Conservation (phyloP, 139 green algal genomes). For the Tetradesmus obliquus region DNA sequence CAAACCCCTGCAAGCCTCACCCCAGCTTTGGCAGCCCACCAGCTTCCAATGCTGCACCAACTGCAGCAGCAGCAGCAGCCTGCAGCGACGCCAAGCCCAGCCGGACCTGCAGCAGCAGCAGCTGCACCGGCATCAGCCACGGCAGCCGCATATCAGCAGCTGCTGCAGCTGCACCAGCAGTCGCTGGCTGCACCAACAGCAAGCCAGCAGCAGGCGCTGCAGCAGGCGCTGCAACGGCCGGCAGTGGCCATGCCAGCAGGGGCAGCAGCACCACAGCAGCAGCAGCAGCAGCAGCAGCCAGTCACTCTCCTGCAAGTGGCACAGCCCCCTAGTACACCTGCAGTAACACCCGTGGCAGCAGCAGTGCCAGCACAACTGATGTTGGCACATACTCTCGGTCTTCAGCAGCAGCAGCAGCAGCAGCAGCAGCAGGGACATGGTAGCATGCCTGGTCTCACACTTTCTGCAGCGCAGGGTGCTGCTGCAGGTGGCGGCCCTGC, state of each 20-base stretch:
- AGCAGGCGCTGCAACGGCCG: neutral
- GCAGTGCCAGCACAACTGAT: neutral
- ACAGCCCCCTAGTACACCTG: no score
- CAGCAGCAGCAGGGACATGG: neutral
- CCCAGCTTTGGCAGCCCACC: neutral
- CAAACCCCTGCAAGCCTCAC: neutral
- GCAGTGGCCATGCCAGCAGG: neutral
- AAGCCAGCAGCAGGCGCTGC: neutral
- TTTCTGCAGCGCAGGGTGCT: neutral
- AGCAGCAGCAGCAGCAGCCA: neutral
- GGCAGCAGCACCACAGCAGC: neutral
- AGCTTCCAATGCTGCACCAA: neutral
- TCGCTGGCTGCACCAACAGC: neutral
- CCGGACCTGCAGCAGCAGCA: neutral
- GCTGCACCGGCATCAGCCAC: neutral
- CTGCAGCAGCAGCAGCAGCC: neutral
- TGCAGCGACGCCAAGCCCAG: neutral
- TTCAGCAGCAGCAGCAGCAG: neutral
- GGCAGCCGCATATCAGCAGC: neutral
- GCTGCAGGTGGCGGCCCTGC: no score
- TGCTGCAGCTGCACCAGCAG: neutral
- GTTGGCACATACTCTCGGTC: neutral
- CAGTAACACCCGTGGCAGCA: neutral
- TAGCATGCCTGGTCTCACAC: neutral
- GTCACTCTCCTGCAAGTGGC: neutral